A percentile compares a stretch with the other conserved stretches of the same genome.
These are phyloP conservation scores for Maudiozyma serrabonitensis DNA, from an alignment of 805 yeast genomes.

Conservation along the genomic window DNA sequence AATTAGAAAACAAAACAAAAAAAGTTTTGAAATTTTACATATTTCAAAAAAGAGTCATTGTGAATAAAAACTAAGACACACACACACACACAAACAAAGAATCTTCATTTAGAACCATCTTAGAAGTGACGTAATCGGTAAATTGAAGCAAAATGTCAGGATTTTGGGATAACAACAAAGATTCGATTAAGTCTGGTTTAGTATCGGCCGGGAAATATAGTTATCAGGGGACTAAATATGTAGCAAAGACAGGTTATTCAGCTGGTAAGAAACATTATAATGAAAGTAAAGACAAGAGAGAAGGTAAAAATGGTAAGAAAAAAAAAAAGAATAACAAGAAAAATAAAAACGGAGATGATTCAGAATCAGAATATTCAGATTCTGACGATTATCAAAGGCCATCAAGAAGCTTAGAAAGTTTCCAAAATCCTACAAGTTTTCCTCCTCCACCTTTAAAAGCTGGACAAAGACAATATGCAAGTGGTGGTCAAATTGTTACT, in stretches of 20 bases:
- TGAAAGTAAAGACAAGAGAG: constrained; percentile 9
- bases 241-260: constrained; percentile 33
- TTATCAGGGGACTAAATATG: constrained; percentile 32
- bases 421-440: constrained; percentile 14
- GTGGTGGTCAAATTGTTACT: constrained; percentile 10
- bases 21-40: neutral
- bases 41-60: neutral
- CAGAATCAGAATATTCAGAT: constrained; percentile 13
- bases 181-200: constrained; percentile 29
- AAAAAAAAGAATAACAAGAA: neutral
- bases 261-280: constrained; percentile 31
- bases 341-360: constrained; percentile 9
- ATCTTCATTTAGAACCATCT: neutral
- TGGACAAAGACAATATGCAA: constrained; percentile 29
- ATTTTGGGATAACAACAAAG: constrained; percentile 37
- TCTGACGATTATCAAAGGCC: constrained; percentile 2
- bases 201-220: constrained; percentile 31
- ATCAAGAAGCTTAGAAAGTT: constrained; percentile 4
- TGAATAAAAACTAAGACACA: neutral
- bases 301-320: constrained; percentile 3
- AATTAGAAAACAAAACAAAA: neutral
- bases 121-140: neutral
- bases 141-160: constrained; percentile 14
- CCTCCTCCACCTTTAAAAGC: constrained; percentile 35
- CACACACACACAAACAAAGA: neutral